A percentile compares a stretch with the other conserved stretches of the same genome.
phyloP scores from a whole-genome alignment of 345 rosid genomes.

The Nasturtium officinale region DNA sequence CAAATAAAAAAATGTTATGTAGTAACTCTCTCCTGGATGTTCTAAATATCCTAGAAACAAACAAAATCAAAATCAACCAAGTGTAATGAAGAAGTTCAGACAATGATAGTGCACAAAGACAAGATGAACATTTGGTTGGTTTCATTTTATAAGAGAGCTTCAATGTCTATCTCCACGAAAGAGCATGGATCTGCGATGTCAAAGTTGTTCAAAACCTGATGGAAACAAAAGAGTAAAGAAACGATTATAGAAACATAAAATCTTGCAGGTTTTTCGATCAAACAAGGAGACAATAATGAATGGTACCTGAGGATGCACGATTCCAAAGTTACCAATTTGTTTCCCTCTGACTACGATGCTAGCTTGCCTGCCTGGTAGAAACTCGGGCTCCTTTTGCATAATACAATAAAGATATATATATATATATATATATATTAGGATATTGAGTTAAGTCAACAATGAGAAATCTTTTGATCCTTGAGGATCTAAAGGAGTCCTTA shows the following conservation, averaged over 20 bases:
- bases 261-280: not conserved
- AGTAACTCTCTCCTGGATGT: not conserved
- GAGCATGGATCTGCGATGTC: slow-evolving; percentile 84
- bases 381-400: slow-evolving; percentile 72
- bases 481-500: slow-evolving; percentile 43
- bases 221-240: not conserved
- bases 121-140: slow-evolving; percentile 1
- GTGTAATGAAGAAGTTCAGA: not conserved
- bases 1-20: not conserved
- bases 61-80: slow-evolving; percentile 6
- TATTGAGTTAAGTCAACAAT: not conserved
- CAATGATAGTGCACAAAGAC: not conserved
- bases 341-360: slow-evolving; percentile 75
- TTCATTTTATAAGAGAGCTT: slow-evolving; percentile 43
- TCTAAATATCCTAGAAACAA: not conserved
- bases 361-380: slow-evolving; percentile 81
- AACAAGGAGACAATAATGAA: not conserved
- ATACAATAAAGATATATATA: not conserved
- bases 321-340: slow-evolving; percentile 72
- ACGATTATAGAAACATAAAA: not conserved
- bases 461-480: not conserved
- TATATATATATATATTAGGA: not conserved
- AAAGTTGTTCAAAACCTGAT: slow-evolving; percentile 76
- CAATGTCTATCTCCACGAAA: slow-evolving; percentile 65
- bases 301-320: slow-evolving; percentile 83